Conservation (phyloP, 2,329 filamentous ascomycete species). For the Chaetothyriales sp. region DNA sequence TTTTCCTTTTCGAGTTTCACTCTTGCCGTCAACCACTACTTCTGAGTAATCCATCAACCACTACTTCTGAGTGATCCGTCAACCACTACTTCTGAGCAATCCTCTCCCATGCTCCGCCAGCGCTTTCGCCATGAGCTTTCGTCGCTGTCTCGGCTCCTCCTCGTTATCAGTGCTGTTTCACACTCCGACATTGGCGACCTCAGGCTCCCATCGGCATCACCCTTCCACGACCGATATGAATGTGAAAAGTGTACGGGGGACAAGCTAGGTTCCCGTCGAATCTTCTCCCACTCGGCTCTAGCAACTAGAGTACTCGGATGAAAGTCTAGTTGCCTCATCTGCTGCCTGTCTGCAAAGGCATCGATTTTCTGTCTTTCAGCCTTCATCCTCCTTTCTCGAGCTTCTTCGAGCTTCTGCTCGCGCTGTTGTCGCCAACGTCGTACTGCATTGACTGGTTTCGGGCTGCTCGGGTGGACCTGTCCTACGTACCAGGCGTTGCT, state of each 20-base stretch:
- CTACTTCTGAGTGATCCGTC: not conserved
- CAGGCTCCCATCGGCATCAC: not conserved
- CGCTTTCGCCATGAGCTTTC: not conserved
- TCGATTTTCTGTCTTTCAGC: not conserved
- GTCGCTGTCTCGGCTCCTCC: not conserved
- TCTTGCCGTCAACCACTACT: not conserved
- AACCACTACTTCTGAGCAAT: not conserved
- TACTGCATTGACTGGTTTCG: not conserved
- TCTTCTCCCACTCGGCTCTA: not conserved
- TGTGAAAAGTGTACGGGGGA: not conserved
- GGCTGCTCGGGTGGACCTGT: too few species aligned
- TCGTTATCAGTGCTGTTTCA: not conserved
- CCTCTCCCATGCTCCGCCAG: not conserved
- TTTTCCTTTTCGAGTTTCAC: not conserved
- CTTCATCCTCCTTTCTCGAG: not conserved
- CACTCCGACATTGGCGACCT: not conserved
- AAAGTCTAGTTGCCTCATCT: not conserved
- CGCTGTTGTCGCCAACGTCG: not conserved
- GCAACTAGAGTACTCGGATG: not conserved
- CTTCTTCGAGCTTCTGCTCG: not conserved
- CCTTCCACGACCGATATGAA: too few species aligned
- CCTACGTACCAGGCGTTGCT: too few species aligned
- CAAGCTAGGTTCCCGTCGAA: not conserved
- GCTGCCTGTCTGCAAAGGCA: not conserved
- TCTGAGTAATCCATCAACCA: not conserved